phyloP scores from a whole-genome alignment of 805 yeast species.

The Wickerhamomyces tratensis region DNA sequence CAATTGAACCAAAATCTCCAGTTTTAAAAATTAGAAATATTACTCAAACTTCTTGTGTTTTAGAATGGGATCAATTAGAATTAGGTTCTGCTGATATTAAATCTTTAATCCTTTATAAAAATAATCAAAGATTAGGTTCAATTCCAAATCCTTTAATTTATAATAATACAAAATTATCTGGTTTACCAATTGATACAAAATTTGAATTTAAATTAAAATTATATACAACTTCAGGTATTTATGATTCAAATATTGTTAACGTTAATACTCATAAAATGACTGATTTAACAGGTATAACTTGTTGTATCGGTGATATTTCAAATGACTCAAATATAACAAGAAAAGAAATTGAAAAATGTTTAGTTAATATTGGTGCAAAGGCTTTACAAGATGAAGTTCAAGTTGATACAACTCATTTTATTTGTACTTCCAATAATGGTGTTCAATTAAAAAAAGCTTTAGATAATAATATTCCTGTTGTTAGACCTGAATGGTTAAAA shows the following conservation, averaged over 20 bases:
- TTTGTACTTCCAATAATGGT: slow-evolving; percentile 65
- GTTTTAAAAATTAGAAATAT: slow-evolving; percentile 59
- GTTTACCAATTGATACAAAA: slow-evolving; percentile 77
- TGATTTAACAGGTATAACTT: slow-evolving; percentile 84
- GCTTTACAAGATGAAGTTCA: slow-evolving; percentile 65
- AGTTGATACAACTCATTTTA: slow-evolving; percentile 90
- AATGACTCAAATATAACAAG: slow-evolving; percentile 35
- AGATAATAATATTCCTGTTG: slow-evolving; percentile 83
- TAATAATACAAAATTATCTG: slow-evolving; percentile 80
- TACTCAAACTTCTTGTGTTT: slow-evolving; percentile 90
- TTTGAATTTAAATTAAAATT: slow-evolving; percentile 74
- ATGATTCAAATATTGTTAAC: slow-evolving; percentile 52
- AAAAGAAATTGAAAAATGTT: slow-evolving; percentile 51
- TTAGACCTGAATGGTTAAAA: slow-evolving; percentile 93
- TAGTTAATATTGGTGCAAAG: slow-evolving; percentile 71
- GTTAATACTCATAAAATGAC: slow-evolving; percentile 93
- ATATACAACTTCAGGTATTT: slow-evolving; percentile 86
- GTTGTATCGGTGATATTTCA: slow-evolving; percentile 71
- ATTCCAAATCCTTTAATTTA: slow-evolving; percentile 78
- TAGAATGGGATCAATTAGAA: slow-evolving; percentile 86
- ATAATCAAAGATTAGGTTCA: slow-evolving; percentile 57
- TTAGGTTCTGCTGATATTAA: slow-evolving; percentile 77
- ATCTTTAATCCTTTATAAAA: slow-evolving; percentile 69
- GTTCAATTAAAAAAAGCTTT: slow-evolving; percentile 71
- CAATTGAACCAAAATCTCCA: slow-evolving; percentile 63